Conservation (phyloP, 1,284 basidiomycete genomes). For the Marasmius sp. region DNA sequence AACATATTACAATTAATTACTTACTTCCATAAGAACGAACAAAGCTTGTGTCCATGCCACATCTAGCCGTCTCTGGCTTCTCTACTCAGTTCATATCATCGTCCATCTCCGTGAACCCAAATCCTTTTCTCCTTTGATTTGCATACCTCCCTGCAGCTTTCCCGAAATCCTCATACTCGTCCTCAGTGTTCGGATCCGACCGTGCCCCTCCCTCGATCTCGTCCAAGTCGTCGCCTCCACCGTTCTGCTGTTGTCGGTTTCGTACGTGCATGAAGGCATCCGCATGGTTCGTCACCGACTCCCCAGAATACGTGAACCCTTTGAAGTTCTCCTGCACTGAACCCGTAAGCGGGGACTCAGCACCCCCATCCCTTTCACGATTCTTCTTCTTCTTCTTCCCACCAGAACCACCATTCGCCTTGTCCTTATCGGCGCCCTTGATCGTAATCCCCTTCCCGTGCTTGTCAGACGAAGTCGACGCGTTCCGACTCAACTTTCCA, state of each 20-base stretch:
- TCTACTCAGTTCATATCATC: constrained; percentile 33
- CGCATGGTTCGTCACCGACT: constrained; percentile 53
- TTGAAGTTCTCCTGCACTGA: constrained; percentile 94
- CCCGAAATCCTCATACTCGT: constrained; percentile 61
- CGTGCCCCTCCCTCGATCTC: constrained; percentile 39
- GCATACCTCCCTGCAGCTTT: constrained; percentile 66
- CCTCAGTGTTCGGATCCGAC: constrained; percentile 55
- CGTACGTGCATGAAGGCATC: constrained; percentile 39
- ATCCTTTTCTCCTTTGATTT: constrained; percentile 44
- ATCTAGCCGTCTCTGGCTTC: no score
- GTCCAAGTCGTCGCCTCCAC: constrained; percentile 44
- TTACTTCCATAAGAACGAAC: no score
- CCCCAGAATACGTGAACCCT: constrained; percentile 89
- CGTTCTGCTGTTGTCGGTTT: constrained; percentile 35
- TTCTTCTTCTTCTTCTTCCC: constrained; percentile 40
- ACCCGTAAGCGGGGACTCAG: constrained; percentile 66
- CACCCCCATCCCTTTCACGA: constrained; percentile 35
- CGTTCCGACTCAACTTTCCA: not conserved
- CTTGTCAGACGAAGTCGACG: not conserved
- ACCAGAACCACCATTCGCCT: constrained; percentile 15
- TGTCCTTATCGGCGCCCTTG: constrained; percentile 21
- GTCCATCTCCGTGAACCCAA: constrained; percentile 45
- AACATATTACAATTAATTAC: no score
- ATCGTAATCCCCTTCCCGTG: not conserved
- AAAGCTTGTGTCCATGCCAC: no score